Conservation (phyloP, 305 asterid species). For the Vinca major region DNA sequence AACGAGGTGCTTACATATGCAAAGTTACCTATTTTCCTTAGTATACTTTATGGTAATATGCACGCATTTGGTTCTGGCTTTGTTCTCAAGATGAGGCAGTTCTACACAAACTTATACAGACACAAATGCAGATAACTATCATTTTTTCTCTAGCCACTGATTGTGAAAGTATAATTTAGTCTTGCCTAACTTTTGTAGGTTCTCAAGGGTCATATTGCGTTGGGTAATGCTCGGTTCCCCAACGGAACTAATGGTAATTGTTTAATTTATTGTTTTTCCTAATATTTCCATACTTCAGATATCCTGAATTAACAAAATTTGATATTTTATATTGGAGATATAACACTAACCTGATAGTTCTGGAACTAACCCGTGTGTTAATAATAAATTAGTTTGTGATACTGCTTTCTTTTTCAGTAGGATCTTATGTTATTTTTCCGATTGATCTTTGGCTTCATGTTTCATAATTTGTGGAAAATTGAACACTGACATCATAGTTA, state of each 20-base stretch:
- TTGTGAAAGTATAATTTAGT: background rate
- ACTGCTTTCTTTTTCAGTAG: background rate
- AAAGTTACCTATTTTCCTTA: no score
- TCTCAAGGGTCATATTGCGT: slow-evolving; percentile 87
- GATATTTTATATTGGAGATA: background rate
- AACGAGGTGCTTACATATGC: no score
- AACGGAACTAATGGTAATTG: slow-evolving; percentile 75
- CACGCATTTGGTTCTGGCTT: no score
- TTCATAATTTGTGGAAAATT: slow-evolving; percentile 5
- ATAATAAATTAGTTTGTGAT: background rate
- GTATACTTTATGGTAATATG: background rate
- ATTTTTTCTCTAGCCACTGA: background rate
- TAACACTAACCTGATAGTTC: background rate
- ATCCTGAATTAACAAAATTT: background rate
- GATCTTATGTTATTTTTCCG: background rate
- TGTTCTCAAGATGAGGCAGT: background rate
- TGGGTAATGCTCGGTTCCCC: slow-evolving; percentile 93
- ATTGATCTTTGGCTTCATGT: background rate
- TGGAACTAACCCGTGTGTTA: background rate
- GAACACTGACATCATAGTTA: slow-evolving; percentile 10
- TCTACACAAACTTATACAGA: background rate
- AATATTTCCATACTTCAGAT: background rate
- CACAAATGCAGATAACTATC: background rate
- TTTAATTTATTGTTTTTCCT: background rate
- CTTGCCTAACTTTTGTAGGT: slow-evolving; percentile 40